A percentile compares a stretch with the other conserved stretches of the same genome.
phyloP scores from a whole-genome alignment of 2,329 filamentous ascomycete species.

The Chalaropsis thielavioides region DNA sequence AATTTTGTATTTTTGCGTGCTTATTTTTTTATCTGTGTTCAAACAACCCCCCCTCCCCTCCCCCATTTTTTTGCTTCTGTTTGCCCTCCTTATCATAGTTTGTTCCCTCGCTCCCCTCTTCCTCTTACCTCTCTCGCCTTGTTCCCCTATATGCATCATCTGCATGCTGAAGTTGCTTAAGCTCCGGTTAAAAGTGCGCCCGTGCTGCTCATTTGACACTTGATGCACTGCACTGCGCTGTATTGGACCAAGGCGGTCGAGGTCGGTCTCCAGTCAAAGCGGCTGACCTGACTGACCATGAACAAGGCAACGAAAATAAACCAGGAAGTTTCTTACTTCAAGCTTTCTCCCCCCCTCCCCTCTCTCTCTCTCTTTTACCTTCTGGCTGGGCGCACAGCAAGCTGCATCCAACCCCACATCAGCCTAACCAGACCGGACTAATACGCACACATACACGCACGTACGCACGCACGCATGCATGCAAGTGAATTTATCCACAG shows the following conservation, averaged over 20 bases:
- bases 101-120: not conserved
- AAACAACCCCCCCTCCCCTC: not conserved
- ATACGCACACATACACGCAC: not conserved
- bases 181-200: not conserved
- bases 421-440: not conserved
- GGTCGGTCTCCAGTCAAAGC: not conserved
- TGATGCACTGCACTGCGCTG: not conserved
- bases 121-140: not conserved
- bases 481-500: not conserved
- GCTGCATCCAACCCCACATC: not conserved
- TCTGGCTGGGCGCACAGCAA: not conserved
- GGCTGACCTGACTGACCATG: not conserved
- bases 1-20: not conserved
- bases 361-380: not conserved
- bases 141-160: not conserved
- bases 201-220: conserved; percentile 1
- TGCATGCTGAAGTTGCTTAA: not conserved
- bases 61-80: not conserved
- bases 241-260: not conserved
- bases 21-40: not conserved
- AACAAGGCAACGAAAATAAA: no score
- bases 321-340: not conserved
- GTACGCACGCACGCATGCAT: not conserved
- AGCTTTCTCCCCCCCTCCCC: not conserved
- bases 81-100: not conserved